phyloP scores from a whole-genome alignment of 2,329 filamentous ascomycete genomes.

The Trichophyton benhamiae region DNA sequence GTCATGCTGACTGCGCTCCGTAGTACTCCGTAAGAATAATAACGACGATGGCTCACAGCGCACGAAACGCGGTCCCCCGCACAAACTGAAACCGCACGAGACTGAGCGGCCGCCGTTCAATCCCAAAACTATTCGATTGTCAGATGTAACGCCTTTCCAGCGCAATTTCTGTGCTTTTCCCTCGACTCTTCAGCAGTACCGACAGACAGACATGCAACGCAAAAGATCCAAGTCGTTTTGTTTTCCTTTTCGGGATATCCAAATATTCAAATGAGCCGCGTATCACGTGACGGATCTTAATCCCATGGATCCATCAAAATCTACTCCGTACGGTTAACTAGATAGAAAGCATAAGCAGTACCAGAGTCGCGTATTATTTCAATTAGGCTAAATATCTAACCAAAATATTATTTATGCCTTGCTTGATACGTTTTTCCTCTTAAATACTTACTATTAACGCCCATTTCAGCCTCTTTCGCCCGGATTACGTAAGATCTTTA shows the following conservation, averaged over 20 bases:
- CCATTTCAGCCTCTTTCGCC: not conserved
- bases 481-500: not conserved
- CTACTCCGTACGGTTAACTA: too few relatives aligned
- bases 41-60: not conserved
- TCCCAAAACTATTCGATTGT: too few relatives aligned
- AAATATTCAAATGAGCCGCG: not conserved
- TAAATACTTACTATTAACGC: not conserved
- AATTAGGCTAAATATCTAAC: too few relatives aligned
- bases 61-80: not conserved
- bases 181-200: too few relatives aligned
- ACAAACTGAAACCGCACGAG: not conserved
- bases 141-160: too few relatives aligned
- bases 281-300: not conserved
- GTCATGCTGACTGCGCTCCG: conserved; percentile 3
- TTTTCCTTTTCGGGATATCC: not conserved
- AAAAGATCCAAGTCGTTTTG: not conserved
- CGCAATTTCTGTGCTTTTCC: too few relatives aligned
- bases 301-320: not conserved
- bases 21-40: too few relatives aligned
- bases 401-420: not conserved
- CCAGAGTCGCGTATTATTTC: too few relatives aligned
- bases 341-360: not conserved
- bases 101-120: too few relatives aligned
- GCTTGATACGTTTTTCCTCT: not conserved
- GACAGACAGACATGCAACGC: too few relatives aligned